Percentiles rank a stretch among this genome's conserved stretches.
These are phyloP conservation scores for Kalmanozyma brasiliensis DNA, from an alignment of 1,284 basidiomycete species.

Conservation along the genomic window DNA sequence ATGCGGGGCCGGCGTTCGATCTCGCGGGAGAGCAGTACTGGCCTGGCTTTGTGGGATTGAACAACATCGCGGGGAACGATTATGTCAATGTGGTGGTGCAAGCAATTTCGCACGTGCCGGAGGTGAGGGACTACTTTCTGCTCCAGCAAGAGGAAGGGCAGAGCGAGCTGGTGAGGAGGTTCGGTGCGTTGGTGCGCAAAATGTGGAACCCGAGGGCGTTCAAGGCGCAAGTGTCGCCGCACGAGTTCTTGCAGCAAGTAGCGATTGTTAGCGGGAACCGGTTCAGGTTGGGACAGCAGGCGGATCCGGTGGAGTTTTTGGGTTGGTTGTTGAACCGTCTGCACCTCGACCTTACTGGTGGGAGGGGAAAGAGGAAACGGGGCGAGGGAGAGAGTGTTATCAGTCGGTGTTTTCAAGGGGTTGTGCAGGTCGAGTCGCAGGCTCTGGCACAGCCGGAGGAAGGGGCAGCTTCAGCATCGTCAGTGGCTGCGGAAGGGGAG, in stretches of 20 bases:
- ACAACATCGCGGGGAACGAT: constrained; percentile 96
- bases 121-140: constrained; percentile 80
- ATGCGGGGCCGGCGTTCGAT: constrained; percentile 74
- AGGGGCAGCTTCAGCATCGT: constrained; percentile 3
- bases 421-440: constrained; percentile 90
- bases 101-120: constrained; percentile 87
- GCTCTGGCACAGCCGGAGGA: constrained; percentile 11
- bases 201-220: constrained; percentile 82
- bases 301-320: constrained; percentile 95
- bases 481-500: constrained; percentile 14
- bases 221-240: constrained; percentile 97
- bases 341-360: constrained; percentile 79
- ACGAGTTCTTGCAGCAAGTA: constrained; percentile 98
- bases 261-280: constrained; percentile 84
- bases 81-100: constrained; percentile 98
- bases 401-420: constrained; percentile 92
- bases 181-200: constrained; percentile 83
- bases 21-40: constrained; percentile 82
- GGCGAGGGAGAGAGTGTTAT: constrained; percentile 72
- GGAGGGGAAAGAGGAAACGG: constrained; percentile 71
- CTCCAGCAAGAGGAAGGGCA: constrained; percentile 37
- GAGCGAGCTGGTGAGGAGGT: constrained; percentile 82
- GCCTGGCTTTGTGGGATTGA: constrained; percentile 94
- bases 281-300: constrained; percentile 90
- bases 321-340: constrained; percentile 94